Evolutionary conservation across 768 basidiomycete genomes (phyloP), one percentile per base, ranked within the genome.

Genomic region (Rhizopogon rudus): DNA sequence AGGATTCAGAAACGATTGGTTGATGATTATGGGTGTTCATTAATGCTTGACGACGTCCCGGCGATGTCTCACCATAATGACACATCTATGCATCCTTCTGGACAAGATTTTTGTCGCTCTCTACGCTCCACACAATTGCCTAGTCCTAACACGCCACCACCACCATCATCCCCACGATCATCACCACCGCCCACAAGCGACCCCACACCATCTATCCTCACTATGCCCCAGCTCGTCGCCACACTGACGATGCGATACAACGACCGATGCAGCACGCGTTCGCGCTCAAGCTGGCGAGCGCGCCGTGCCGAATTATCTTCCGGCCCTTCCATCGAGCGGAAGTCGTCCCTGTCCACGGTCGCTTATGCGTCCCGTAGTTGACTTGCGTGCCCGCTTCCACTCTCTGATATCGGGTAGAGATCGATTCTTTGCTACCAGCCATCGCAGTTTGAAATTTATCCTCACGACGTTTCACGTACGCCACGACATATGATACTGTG

Each of bases 161-260:
- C 58, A 14, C 7, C 52, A 13, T 17, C n/a, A 22, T 52, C 51
- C 8, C 44, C 10, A 48, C 41, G 41, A 40, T 40, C 57, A 37
- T 35, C 56, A 12, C 50, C 57, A 57, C 31, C 56, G 33, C 41
- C 41, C 56, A 52, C 17, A 28, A 50, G 7, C 66, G 46, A 28
- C 54, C 35, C 51, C 10, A 37, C 51, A 12, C 40, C 51, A 22
- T 52, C 59, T 44, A 60, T 62, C 29, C 60, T 70, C 61, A 60
- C 70, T 2, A 67, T 70, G 52, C 62, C 70, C 0, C 68, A 70
- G 48, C 68, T 70, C 13, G 68, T 70, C 16, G 68, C 68, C 20
- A 60, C 65, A 7, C 62, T 70, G 16, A 66, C 58, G 1, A 63
- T 70, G 44, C 63, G 65, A 22, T 41, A 65, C 50, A 65, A 43